phyloP scores from a whole-genome alignment of 352 stramenopile species.

The Phytophthora macrochlamydospora region DNA sequence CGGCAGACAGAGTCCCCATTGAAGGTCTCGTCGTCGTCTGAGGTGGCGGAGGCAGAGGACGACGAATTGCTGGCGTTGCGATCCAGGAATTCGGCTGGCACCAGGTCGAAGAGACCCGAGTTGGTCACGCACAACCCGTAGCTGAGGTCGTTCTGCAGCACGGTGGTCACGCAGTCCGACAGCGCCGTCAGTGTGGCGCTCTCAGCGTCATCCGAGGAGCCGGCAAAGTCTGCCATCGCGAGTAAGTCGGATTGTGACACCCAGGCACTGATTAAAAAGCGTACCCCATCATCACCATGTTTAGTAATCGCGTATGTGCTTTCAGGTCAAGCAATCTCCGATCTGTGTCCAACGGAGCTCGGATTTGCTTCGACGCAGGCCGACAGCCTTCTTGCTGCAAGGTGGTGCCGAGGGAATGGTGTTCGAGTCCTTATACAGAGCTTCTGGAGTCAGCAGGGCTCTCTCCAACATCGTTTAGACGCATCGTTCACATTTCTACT shows the following conservation, averaged over 20 bases:
- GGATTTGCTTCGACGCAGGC: no score
- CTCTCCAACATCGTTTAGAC: no score
- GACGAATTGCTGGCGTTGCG: slow-evolving; percentile 3
- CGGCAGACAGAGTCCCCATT: slow-evolving; percentile 34
- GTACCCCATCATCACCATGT: background rate
- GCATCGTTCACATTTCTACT: no score
- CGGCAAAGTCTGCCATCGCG: slow-evolving; percentile 27
- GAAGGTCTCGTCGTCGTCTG: slow-evolving; percentile 3
- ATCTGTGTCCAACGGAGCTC: no score
- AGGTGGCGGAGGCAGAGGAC: slow-evolving; percentile 4
- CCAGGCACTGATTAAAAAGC: slow-evolving; percentile 14
- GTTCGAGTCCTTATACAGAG: no score
- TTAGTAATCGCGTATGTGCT: background rate
- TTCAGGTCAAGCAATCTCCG: no score
- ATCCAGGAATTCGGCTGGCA: slow-evolving; percentile 18
- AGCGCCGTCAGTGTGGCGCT: slow-evolving; percentile 36
- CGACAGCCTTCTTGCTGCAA: no score
- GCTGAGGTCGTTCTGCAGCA: slow-evolving; percentile 40
- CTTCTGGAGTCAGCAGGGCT: no score
- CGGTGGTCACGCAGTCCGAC: slow-evolving; percentile 34
- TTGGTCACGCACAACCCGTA: slow-evolving; percentile 72
- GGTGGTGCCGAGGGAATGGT: no score
- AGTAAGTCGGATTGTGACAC: slow-evolving; percentile 10
- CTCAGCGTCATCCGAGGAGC: slow-evolving; percentile 30
- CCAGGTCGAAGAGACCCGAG: slow-evolving; percentile 54